A percentile compares a stretch with the other conserved stretches of the same genome.
Conservation (phyloP, 1,284 basidiomycete species). For the Ganoderma sinense region DNA sequence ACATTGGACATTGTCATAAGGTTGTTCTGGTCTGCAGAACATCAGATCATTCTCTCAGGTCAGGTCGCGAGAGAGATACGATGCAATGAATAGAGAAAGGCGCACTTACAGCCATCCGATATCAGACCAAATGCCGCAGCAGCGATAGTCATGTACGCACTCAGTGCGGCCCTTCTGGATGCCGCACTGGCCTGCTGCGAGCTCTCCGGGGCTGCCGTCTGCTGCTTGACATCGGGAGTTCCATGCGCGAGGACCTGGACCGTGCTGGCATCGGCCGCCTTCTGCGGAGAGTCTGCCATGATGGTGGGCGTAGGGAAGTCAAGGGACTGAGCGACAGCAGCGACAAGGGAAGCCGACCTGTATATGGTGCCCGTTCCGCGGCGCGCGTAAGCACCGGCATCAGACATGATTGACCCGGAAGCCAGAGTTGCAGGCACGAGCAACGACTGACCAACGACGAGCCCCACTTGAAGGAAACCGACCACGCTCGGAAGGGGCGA, state of each 20-base stretch:
- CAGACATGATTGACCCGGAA: slow-evolving; percentile 14
- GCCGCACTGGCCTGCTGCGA: slow-evolving; percentile 7
- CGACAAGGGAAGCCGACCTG: slow-evolving; percentile 4
- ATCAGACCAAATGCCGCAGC: slow-evolving; percentile 74
- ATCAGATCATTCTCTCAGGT: background rate
- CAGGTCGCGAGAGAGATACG: background rate
- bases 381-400: slow-evolving; percentile 19
- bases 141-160: slow-evolving; percentile 66
- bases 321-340: slow-evolving; percentile 11
- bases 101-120: slow-evolving; percentile 69
- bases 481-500: background rate
- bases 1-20: slow-evolving; percentile 73
- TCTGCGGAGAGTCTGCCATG: slow-evolving; percentile 23
- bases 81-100: background rate
- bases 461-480: background rate
- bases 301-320: slow-evolving; percentile 19
- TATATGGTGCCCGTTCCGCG: slow-evolving; percentile 10
- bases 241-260: slow-evolving; percentile 22
- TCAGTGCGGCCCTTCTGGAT: slow-evolving; percentile 50
- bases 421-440: background rate
- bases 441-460: background rate
- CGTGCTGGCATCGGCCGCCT: slow-evolving; percentile 15
- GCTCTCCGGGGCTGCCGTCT: slow-evolving; percentile 12
- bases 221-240: slow-evolving; percentile 5
- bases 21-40: slow-evolving; percentile 68